These are phyloP conservation scores for Euclidium syriacum DNA, from an alignment of 345 rosid species.

Conservation along the genomic window DNA sequence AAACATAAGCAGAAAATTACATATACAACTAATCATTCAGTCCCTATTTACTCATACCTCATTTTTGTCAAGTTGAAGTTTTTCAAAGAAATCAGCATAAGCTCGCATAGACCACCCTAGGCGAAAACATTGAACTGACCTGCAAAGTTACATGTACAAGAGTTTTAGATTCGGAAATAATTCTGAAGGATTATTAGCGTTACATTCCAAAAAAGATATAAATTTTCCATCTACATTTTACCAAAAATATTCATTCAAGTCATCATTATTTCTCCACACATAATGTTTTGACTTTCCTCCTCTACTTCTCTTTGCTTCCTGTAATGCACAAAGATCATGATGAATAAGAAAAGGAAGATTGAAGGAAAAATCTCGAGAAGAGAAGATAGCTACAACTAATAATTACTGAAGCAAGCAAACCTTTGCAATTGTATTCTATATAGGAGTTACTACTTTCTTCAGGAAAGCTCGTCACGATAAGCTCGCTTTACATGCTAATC, in stretches of 20 bases:
- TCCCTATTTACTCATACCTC: constrained; percentile 35
- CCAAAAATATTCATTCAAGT: constrained; percentile 71
- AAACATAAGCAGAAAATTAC: too few relatives aligned
- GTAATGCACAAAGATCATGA: constrained; percentile 13
- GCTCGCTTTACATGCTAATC: constrained; percentile 63
- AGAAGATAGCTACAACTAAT: too few relatives aligned
- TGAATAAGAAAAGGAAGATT: neutral
- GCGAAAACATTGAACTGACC: constrained; percentile 68
- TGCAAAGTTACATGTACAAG: constrained; percentile 22
- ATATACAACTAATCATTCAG: too few relatives aligned
- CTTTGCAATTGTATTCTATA: constrained; percentile 52
- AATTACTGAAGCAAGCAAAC: constrained; percentile 20
- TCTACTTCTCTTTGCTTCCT: constrained; percentile 65
- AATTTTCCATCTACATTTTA: constrained; percentile 21
- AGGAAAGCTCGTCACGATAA: constrained; percentile 65
- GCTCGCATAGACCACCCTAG: constrained; percentile 76
- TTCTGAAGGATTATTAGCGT: too few relatives aligned
- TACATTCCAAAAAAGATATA: constrained; percentile 3
- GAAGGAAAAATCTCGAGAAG: neutral
- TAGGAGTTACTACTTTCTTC: constrained; percentile 61
- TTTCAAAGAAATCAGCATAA: constrained; percentile 65
- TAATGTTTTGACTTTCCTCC: constrained; percentile 68
- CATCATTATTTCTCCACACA: constrained; percentile 71
- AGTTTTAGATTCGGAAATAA: neutral
- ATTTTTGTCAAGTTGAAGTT: constrained; percentile 29